A percentile compares a stretch with the other conserved stretches of the same genome.
phyloP scores from a whole-genome alignment of 2,329 filamentous ascomycete species.

The Endoconidiophora polonica region DNA sequence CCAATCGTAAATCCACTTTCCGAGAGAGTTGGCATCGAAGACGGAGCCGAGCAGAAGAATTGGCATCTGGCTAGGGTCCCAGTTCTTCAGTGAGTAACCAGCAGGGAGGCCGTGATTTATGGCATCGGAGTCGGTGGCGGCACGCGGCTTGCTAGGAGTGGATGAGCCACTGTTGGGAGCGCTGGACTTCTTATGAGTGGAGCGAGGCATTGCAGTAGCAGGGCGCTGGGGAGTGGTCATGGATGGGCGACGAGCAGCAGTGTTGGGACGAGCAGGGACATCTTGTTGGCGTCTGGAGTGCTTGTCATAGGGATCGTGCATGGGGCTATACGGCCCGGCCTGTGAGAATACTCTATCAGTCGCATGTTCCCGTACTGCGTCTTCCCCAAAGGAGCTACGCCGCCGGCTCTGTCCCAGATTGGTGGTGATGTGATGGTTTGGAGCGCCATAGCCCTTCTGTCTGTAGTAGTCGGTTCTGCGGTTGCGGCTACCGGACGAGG shows the following conservation, averaged over 20 bases:
- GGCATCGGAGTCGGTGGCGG: constrained; percentile 43
- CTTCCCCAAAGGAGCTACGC: constrained; percentile 12
- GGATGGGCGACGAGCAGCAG: constrained; percentile 30
- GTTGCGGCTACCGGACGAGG: constrained; percentile 4
- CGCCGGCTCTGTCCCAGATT: constrained; percentile 2
- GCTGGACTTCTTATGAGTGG: constrained; percentile 23
- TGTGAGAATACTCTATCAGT: constrained; percentile 13
- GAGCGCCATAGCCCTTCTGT: constrained; percentile 1
- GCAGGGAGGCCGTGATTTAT: constrained; percentile 58
- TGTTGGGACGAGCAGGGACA: constrained; percentile 23
- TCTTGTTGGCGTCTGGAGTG: constrained; percentile 1
- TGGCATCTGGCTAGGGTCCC: constrained; percentile 86
- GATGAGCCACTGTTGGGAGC: constrained; percentile 16
- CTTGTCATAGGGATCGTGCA: constrained; percentile 9
- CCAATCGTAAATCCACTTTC: constrained; percentile 99
- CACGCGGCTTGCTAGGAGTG: constrained; percentile 16
- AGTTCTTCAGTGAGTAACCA: constrained; percentile 94
- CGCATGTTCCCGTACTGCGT: constrained; percentile 9
- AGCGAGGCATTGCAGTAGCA: constrained; percentile 33
- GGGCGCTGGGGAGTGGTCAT: constrained; percentile 34
- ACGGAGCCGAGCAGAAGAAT: constrained; percentile 90
- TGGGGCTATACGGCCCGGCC: constrained; percentile 10
- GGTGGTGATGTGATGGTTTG: background rate
- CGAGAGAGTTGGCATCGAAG: constrained; percentile 91
- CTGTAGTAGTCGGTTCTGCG: constrained; percentile 6